Evolutionary conservation across 2,329 filamentous ascomycete species (phyloP).

Genomic region (Magnaporthales sp.): DNA sequence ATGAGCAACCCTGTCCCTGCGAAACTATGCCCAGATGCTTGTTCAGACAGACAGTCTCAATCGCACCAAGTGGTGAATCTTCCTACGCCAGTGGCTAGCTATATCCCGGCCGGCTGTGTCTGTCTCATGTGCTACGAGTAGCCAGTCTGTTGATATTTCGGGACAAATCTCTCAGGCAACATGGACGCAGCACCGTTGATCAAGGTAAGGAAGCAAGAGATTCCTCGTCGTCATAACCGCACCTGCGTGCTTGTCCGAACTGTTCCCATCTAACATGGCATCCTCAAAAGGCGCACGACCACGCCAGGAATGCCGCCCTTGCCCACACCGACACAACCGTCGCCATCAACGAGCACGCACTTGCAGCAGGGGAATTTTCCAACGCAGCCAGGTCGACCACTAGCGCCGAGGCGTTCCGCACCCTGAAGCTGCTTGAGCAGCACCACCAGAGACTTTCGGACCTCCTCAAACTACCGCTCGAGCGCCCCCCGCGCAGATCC

Average conservation of each 20-base stretch:
- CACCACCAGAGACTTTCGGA: slow-evolving; percentile 80
- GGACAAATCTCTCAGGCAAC: slow-evolving; percentile 6
- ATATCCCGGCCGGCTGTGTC: not conserved
- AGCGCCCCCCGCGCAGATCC: slow-evolving; percentile 20
- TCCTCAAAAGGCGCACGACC: slow-evolving; percentile 64
- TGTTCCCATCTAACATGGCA: slow-evolving; percentile 14
- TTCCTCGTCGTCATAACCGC: not conserved
- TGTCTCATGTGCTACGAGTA: not conserved
- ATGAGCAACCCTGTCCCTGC: not conserved
- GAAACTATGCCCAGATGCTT: not conserved
- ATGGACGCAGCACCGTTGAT: slow-evolving; percentile 67
- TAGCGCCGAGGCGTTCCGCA: slow-evolving; percentile 67
- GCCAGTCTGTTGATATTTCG: not conserved
- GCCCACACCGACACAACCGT: slow-evolving; percentile 69
- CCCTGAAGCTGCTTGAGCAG: slow-evolving; percentile 74
- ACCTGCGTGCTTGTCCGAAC: slow-evolving; percentile 8
- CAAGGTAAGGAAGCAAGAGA: slow-evolving; percentile 35
- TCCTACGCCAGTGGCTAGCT: not conserved
- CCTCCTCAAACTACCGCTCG: slow-evolving; percentile 64
- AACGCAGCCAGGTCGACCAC: slow-evolving; percentile 67
- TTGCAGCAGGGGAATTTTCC: slow-evolving; percentile 82
- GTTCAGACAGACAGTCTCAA: not conserved
- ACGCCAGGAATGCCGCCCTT: slow-evolving; percentile 74
- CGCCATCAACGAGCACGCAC: slow-evolving; percentile 79
- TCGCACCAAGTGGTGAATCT: not conserved